These are phyloP conservation scores for Diaporthe sp. DNA, from an alignment of 2,329 filamentous ascomycete genomes.

Conservation along the genomic window DNA sequence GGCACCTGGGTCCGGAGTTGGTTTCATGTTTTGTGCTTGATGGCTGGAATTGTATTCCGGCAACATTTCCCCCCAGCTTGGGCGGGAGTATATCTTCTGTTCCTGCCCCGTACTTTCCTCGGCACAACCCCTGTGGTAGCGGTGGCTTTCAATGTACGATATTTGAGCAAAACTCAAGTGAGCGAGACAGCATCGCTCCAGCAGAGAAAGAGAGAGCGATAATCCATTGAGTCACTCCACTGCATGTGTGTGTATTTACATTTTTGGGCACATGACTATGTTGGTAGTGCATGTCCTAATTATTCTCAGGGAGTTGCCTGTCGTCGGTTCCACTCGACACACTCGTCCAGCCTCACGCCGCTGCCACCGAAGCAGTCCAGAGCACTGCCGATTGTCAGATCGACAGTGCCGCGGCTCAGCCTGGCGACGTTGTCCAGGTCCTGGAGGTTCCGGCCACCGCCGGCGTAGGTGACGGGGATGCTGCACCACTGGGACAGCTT, in stretches of 20 bases:
- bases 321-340: constrained; percentile 84
- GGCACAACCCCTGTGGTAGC: constrained; percentile 1
- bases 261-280: not conserved
- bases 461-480: constrained; percentile 96
- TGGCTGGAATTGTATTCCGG: constrained; percentile 35
- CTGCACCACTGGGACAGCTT: constrained; percentile 86
- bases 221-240: constrained; percentile 7
- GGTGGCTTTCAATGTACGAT: constrained; percentile 17
- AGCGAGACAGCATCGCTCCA: constrained; percentile 23
- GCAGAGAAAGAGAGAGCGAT: not conserved
- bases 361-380: constrained; percentile 94
- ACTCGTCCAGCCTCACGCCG: constrained; percentile 89
- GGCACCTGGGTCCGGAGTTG: constrained; percentile 19
- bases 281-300: not conserved
- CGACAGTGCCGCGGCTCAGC: constrained; percentile 84
- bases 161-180: constrained; percentile 10
- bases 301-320: constrained; percentile 48
- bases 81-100: constrained; percentile 24
- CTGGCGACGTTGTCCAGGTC: constrained; percentile 87
- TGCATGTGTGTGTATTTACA: not conserved
- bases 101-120: constrained; percentile 21
- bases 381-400: constrained; percentile 96
- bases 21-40: constrained; percentile 33
- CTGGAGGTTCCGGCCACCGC: constrained; percentile 85
- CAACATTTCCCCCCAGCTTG: not conserved